These are phyloP conservation scores for Cyclotella baltica DNA, from an alignment of 108 stramenopile genomes.

Conservation along the genomic window DNA sequence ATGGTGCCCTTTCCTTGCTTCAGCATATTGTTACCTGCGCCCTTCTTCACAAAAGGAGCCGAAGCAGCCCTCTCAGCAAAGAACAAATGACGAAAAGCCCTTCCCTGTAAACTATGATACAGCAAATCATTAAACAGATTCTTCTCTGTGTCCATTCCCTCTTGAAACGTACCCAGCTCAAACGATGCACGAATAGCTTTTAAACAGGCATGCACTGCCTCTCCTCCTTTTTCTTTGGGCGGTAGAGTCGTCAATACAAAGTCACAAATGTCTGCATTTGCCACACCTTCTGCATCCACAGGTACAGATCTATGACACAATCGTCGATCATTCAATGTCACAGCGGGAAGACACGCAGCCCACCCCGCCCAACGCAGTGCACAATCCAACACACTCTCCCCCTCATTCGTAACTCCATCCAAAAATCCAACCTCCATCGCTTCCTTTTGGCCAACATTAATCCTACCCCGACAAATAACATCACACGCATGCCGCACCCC, in stretches of 20 bases:
- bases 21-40: conserved; percentile 11
- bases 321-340: conserved; percentile 57
- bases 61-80: conserved; percentile 93
- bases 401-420: conserved; percentile 55
- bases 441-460: conserved; percentile 56
- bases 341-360: conserved; percentile 44
- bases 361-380: conserved; percentile 72
- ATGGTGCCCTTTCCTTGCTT: conserved; percentile 44
- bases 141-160: conserved; percentile 76
- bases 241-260: conserved; percentile 71
- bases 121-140: conserved; percentile 70
- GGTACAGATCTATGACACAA: conserved; percentile 55
- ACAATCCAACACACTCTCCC: conserved; percentile 47
- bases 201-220: conserved; percentile 71
- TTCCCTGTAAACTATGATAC: conserved; percentile 72
- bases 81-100: conserved; percentile 92
- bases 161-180: conserved; percentile 53
- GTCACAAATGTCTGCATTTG: conserved; percentile 63
- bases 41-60: conserved; percentile 27
- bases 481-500: conserved; percentile 77
- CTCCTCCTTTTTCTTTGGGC: conserved; percentile 69
- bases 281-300: conserved; percentile 52
- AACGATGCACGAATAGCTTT: conserved; percentile 84
- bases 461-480: conserved; percentile 86
- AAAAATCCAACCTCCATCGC: conserved; percentile 69